Evolutionary conservation across 495 filamentous ascomycete species (phyloP), one percentile per base, ranked within the genome.

Genomic region (Pseudevernia furfuracea): DNA sequence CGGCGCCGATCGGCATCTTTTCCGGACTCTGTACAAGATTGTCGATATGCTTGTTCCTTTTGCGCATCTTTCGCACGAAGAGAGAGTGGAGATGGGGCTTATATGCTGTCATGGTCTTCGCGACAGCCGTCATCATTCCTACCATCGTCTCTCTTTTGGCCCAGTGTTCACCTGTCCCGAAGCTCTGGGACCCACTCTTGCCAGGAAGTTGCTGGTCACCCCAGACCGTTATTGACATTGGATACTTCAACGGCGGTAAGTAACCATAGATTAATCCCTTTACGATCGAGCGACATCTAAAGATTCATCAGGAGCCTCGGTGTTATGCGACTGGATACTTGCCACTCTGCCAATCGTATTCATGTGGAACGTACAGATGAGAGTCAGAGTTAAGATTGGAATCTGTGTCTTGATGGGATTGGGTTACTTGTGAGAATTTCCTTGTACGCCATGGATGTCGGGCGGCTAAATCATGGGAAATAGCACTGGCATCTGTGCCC

Each of bases 21-120:
- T 36, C 34, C 34, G 34, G 34, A 36, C 34, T 36, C 34, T 36
- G 34, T 12, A 77, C 75, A 67, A 79, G 79, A 60, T 69, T 79
- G 39, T 80, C 79, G 44, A 68, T 80, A 46, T 76, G 76, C 66
- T 71, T 79, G 53, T 80, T 80, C 73, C 64, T 80, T 4, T 63
- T 81, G 71, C 76, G 79, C 57, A 78, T 81, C 63, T 67, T 67
- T 37, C 12, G 60, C 23, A 78, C 77, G 8, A 70, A 78, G 49
- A 67, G 63, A 23, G 62, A 63, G 3, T 78, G 79, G 53, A 75
- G 72, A 38, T 77, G 72, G 71, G 68, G 68, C 19, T 71, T 80
- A 1, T 77, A 76, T 39, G 66, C 52, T 32, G 75, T 80, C 46
- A 77, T 78, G 72, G 38, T 60, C 15, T 64, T 80, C 19, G 75